Percentiles rank a stretch among this genome's conserved stretches.
These are phyloP conservation scores for Tricholomella constricta DNA, from an alignment of 768 basidiomycete genomes.

Conservation along the genomic window DNA sequence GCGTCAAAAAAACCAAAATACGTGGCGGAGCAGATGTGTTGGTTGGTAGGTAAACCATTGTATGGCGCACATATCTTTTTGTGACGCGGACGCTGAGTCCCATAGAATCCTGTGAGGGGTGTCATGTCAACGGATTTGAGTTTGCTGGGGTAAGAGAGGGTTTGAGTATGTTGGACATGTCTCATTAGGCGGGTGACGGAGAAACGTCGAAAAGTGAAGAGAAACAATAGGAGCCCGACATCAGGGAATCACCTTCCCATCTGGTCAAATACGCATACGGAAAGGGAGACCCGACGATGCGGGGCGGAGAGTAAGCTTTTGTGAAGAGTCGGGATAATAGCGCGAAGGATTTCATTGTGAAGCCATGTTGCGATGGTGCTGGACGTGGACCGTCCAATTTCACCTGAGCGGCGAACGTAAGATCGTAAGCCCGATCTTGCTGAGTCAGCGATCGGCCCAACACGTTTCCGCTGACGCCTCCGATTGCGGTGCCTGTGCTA, in stretches of 20 bases:
- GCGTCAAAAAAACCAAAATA: constrained; percentile 42
- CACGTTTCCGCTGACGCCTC: constrained; percentile 12
- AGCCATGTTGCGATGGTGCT: constrained; percentile 35
- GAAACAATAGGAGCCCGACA: constrained; percentile 54
- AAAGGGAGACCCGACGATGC: constrained; percentile 35
- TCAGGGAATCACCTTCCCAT: constrained; percentile 43
- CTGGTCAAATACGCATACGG: constrained; percentile 35
- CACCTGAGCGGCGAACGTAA: constrained; percentile 14
- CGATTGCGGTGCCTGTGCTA: constrained; percentile 2
- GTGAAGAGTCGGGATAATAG: constrained; percentile 37
- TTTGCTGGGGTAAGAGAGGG: constrained; percentile 38
- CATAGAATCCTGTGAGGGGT: constrained; percentile 43
- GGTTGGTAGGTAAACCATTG: constrained; percentile 54
- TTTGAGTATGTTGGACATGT: constrained; percentile 37
- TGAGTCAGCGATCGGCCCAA: constrained; percentile 36
- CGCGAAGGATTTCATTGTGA: constrained; percentile 33
- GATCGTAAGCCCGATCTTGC: constrained; percentile 28
- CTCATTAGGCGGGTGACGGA: constrained; percentile 28
- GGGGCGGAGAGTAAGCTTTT: constrained; percentile 25
- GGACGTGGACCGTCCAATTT: not conserved
- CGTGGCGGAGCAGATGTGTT: constrained; percentile 40
- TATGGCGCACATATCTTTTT: constrained; percentile 49
- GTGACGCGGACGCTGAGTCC: constrained; percentile 40
- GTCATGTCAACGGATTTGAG: constrained; percentile 58
- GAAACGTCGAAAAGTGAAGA: constrained; percentile 34